A percentile compares a stretch with the other conserved stretches of the same genome.
Evolutionary conservation across 345 rosid genomes (phyloP).

Genomic region (Sapria himalayana): DNA sequence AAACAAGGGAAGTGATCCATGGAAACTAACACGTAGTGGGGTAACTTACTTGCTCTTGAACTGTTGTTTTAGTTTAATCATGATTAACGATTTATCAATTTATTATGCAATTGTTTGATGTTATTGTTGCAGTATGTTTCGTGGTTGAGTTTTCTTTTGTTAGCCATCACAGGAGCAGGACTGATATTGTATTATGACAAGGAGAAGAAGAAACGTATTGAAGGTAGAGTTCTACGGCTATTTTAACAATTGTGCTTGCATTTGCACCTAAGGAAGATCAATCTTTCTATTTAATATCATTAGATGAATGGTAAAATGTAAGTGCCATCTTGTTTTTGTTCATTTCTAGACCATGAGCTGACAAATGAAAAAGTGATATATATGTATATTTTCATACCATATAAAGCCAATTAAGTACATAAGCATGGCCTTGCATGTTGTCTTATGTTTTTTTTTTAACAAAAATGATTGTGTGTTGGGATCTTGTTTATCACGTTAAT

Average conservation of each 20-base stretch:
- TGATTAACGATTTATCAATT: background rate
- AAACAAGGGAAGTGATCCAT: constrained; percentile 24
- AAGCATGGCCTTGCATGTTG: no score
- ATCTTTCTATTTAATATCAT: no score
- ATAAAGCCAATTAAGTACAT: no score
- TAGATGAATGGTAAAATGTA: no score
- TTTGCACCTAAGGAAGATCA: no score
- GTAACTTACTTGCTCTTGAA: constrained; percentile 13
- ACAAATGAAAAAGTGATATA: no score
- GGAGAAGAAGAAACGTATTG: constrained; percentile 73
- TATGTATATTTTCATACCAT: no score
- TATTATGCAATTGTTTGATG: background rate
- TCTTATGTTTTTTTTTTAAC: no score
- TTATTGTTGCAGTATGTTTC: constrained; percentile 50
- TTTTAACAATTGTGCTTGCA: constrained; percentile 13
- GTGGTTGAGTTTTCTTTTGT: constrained; percentile 74
- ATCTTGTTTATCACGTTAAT: no score
- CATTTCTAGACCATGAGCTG: no score
- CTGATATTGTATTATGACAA: constrained; percentile 42
- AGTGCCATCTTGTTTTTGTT: no score
- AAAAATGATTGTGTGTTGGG: no score
- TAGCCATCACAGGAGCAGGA: constrained; percentile 65
- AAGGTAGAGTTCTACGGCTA: constrained; percentile 94
- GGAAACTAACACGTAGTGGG: constrained; percentile 89
- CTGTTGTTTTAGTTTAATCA: background rate